These are phyloP conservation scores for Capronia coronata DNA, from an alignment of 2,329 filamentous ascomycete genomes.

Conservation along the genomic window DNA sequence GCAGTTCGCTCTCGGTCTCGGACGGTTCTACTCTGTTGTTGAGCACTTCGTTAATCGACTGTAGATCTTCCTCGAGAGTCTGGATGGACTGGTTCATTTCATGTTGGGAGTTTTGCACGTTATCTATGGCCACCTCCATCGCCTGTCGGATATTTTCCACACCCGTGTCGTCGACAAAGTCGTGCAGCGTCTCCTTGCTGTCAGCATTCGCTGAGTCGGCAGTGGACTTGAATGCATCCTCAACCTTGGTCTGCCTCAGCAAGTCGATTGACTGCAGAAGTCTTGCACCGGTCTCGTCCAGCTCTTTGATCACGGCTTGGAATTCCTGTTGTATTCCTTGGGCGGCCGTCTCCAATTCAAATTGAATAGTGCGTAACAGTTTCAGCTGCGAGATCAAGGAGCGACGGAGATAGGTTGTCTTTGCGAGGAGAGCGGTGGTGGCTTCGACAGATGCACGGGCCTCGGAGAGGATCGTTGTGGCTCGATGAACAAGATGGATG, in stretches of 20 bases:
- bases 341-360: conserved; percentile 40
- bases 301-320: conserved; percentile 45
- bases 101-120: conserved; percentile 55
- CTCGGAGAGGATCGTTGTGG: conserved; percentile 74
- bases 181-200: conserved; percentile 52
- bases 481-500: conserved; percentile 73
- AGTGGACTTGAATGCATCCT: conserved; percentile 45
- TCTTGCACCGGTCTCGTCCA: conserved; percentile 54
- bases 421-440: conserved; percentile 63
- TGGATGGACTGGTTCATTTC: conserved; percentile 48
- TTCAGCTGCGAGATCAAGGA: conserved; percentile 51
- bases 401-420: conserved; percentile 60
- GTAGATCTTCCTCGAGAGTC: conserved; percentile 69
- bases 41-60: conserved; percentile 56
- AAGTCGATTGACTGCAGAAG: conserved; percentile 51
- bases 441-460: conserved; percentile 73
- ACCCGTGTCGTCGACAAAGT: conserved; percentile 60
- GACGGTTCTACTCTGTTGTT: conserved; percentile 21
- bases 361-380: conserved; percentile 39
- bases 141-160: conserved; percentile 53
- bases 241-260: conserved; percentile 53
- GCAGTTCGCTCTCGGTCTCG: conserved; percentile 32
- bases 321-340: conserved; percentile 41
- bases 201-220: conserved; percentile 5
- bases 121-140: conserved; percentile 56